Percentiles rank a stretch among this genome's conserved stretches.
Evolutionary conservation across 345 rosid genomes (phyloP).

Genomic region (Geranium rotundifolium): DNA sequence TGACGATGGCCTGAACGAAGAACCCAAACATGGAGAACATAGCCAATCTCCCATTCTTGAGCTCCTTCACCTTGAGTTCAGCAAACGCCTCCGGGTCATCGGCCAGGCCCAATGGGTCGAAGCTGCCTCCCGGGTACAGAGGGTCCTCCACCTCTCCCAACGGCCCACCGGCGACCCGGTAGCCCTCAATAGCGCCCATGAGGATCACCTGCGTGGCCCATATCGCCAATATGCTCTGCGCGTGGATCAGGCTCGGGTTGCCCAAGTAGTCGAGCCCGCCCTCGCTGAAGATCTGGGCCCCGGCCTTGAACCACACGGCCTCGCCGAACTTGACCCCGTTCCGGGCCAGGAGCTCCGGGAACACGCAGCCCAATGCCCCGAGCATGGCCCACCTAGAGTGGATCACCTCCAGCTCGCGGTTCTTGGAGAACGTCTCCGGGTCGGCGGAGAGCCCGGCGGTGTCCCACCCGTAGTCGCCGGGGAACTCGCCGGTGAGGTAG

Average conservation of each 20-base stretch:
- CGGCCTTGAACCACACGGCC: slow-evolving; percentile 24
- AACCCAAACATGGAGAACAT: slow-evolving; percentile 23
- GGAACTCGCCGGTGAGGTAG: slow-evolving; percentile 20
- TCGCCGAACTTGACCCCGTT: slow-evolving; percentile 22
- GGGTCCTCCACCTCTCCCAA: slow-evolving; percentile 20
- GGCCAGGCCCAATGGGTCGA: slow-evolving; percentile 19
- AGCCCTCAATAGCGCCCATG: slow-evolving; percentile 23
- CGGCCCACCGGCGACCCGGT: slow-evolving; percentile 16
- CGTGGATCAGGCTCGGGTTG: slow-evolving; percentile 20
- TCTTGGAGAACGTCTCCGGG: slow-evolving; percentile 22
- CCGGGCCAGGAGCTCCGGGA: slow-evolving; percentile 21
- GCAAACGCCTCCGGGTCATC: slow-evolving; percentile 21
- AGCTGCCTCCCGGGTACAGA: slow-evolving; percentile 20
- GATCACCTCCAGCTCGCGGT: slow-evolving; percentile 23
- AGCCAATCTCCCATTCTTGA: slow-evolving; percentile 19
- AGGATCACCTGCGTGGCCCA: slow-evolving; percentile 19
- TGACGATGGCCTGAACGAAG: slow-evolving; percentile 21
- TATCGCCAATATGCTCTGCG: slow-evolving; percentile 23
- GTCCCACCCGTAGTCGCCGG: slow-evolving; percentile 26
- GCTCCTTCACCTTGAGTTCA: slow-evolving; percentile 22
- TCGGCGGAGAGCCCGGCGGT: slow-evolving; percentile 19
- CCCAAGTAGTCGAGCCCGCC: slow-evolving; percentile 21
- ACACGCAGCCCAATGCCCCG: slow-evolving; percentile 16
- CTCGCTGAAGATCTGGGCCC: slow-evolving; percentile 20
- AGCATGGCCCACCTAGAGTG: slow-evolving; percentile 20